Base-by-base conservation (phyloP, 202 grass and related monocot species). In the Panicum hallii region DNA sequence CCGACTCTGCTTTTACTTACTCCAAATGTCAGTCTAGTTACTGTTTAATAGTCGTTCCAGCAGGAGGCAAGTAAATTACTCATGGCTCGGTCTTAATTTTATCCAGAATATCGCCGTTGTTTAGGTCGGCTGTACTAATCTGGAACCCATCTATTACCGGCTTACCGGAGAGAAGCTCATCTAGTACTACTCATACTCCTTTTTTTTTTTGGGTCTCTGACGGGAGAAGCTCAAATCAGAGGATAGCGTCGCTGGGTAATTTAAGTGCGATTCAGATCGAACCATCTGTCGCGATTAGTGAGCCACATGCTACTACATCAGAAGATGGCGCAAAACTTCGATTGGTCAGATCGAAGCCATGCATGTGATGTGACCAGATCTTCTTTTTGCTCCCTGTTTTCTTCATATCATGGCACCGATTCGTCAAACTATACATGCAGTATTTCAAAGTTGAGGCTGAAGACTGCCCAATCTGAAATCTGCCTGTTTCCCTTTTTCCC, bases 291-390 rank as follows among this genome's bases (percentile, higher is more conserved):
- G 2, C 30, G 48, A 36, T 9, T n/a, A 58, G 79, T 71, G 88
- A 53, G 42, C 5, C 66, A 12, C 79, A 86, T 87, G 68, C 75
- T 53, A 62, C 75, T 53, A 62, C 80, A 63, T 74, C 61, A 83
- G 61, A 70, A 62, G 80, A 79, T 42, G 61, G 34, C 83, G 30
- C 69, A 74, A 54, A 72, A 70, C 67, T 80, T 90, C 50, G 34
- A 74, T 80, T 80, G 68, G 75, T 87, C 84, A 75, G 67, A 90
- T 44, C 76, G 44, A 87, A 60, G 79, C 60, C 79, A 68, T 53
- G 67, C 79, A 74, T 74, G 67, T 38, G 36, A 38, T 4, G 36
- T 79, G 83, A 83, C 50, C 40, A 20, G 38, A 26, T 53, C 16
- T 69, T 62, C 36, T 23, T 79, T 61, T 60, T 7, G n/a, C 52